A percentile compares a stretch with the other conserved stretches of the same genome.
These are phyloP conservation scores for Tetradesmus obliquus DNA, from an alignment of 139 green algal species.

Conservation along the genomic window DNA sequence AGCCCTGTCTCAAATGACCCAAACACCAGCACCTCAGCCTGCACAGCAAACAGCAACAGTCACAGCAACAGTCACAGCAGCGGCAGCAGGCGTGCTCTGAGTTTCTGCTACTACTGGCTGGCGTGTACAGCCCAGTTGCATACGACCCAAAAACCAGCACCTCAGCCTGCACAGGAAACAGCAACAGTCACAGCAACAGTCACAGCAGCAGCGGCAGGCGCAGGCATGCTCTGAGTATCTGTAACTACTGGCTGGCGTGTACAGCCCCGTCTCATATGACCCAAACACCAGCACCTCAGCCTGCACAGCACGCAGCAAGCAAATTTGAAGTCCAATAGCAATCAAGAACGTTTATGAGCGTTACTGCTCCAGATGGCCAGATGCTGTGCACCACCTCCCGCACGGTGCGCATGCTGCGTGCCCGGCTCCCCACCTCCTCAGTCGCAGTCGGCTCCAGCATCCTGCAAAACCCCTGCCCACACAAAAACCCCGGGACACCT, in stretches of 20 bases:
- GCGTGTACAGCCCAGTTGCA: constrained; percentile 85
- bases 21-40: constrained; percentile 75
- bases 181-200: no score
- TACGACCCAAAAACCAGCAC: constrained; percentile 86
- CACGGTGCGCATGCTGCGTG: constrained; percentile 50
- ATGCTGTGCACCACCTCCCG: constrained; percentile 72
- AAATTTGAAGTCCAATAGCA: no score
- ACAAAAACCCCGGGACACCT: no score
- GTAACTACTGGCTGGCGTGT: constrained; percentile 83
- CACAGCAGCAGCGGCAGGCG: background rate
- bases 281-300: constrained; percentile 80
- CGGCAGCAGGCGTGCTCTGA: background rate
- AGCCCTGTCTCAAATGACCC: constrained; percentile 87
- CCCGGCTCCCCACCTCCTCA: constrained; percentile 61
- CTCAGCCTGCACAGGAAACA: constrained; percentile 32
- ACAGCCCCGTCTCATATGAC: constrained; percentile 89
- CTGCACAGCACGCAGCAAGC: background rate
- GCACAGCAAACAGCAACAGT: background rate
- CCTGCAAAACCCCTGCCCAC: constrained; percentile 63
- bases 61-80: constrained; percentile 5
- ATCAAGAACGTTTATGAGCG: background rate
- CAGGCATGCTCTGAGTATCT: no score
- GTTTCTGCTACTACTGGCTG: background rate
- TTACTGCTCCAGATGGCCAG: constrained; percentile 55
- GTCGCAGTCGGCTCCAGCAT: constrained; percentile 75